Conservation (phyloP, 2,329 filamentous ascomycete genomes). For the Trichoderma afroharzianum region DNA sequence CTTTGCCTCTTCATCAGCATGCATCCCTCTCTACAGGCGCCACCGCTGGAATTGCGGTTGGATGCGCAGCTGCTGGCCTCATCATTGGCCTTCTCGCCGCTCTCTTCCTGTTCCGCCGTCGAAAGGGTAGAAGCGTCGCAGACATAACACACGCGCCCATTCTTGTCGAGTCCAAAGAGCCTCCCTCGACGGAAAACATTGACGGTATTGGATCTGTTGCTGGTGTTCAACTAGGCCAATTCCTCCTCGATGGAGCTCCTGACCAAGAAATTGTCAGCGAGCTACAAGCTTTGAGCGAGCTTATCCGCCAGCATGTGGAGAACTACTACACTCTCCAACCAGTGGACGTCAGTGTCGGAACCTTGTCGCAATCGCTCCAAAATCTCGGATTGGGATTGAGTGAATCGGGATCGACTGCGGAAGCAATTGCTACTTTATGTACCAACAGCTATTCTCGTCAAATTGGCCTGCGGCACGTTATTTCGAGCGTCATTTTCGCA, state of each 20-base stretch:
- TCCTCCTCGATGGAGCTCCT: slow-evolving; percentile 34
- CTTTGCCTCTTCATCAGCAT: background rate
- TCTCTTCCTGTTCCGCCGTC: slow-evolving; percentile 25
- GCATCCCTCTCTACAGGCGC: background rate
- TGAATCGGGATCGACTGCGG: background rate
- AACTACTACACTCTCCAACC: slow-evolving; percentile 35
- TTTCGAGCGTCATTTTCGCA: background rate
- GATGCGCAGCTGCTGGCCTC: slow-evolving; percentile 28
- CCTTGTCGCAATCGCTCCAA: background rate
- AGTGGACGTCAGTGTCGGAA: slow-evolving; percentile 19
- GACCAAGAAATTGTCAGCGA: slow-evolving; percentile 36
- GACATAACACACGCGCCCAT: background rate
- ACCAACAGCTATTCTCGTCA: background rate
- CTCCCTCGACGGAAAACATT: background rate
- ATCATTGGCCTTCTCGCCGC: slow-evolving; percentile 25
- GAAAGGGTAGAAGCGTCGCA: slow-evolving; percentile 11
- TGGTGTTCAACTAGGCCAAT: slow-evolving; percentile 30
- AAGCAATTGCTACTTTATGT: background rate
- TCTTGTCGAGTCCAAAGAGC: background rate
- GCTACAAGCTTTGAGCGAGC: slow-evolving; percentile 31
- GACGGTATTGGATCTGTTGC: background rate
- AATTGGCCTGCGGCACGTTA: background rate
- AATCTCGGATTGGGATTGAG: background rate
- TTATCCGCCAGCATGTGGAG: slow-evolving; percentile 40
- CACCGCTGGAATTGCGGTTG: slow-evolving; percentile 24